Evolutionary conservation across 306 rosid species (phyloP), one percentile per base, ranked within the genome.

Genomic region (Vigna hirtella): DNA sequence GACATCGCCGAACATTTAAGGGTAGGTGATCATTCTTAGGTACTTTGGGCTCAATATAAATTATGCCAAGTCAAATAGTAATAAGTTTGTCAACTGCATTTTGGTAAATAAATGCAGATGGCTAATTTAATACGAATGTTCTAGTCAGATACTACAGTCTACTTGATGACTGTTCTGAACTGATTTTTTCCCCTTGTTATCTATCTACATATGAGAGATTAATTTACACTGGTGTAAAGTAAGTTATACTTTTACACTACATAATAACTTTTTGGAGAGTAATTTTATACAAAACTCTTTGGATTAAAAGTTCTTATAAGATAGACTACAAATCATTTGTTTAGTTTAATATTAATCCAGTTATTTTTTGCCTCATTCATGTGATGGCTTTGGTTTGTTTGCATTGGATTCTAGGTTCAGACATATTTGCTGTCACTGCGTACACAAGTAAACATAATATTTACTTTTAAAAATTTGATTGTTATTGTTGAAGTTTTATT

Each of bases 1-100:
- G 99, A 96, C 84, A 93, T 96, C 57, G 98, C 99, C 18, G 99
- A 96, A 72, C 99, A 96, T 86, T 91, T 96, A 62, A 89, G 99
- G 91, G 99, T 95, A 82, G 83, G 91, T 72, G 50, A 82, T 17
- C 79, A 48, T 42, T 72, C 24, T 49, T 62, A 5, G 58, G 72
- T 72, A 64, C 20, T 17, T 48, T 48, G 32, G 56, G 51, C 63
- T 51, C 20, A 50, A 69, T 73, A 50, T 71, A 34, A 66, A 24
- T 49, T 40, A 7, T 68, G 50, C 80, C 17, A 65, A 45, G 62
- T 76, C 40, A 74, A 68, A 58, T 66, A 16, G 61, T 56, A 49
- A 49, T 26, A 26, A n/a, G 8, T 69, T 57, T 58, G 26, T 26
- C 28, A 79, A 51, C 32, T 52, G 32, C 56, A 68, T 61, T 38